phyloP scores from a whole-genome alignment of 192 early-diverging fungal genomes.

The Coemansia sp. region DNA sequence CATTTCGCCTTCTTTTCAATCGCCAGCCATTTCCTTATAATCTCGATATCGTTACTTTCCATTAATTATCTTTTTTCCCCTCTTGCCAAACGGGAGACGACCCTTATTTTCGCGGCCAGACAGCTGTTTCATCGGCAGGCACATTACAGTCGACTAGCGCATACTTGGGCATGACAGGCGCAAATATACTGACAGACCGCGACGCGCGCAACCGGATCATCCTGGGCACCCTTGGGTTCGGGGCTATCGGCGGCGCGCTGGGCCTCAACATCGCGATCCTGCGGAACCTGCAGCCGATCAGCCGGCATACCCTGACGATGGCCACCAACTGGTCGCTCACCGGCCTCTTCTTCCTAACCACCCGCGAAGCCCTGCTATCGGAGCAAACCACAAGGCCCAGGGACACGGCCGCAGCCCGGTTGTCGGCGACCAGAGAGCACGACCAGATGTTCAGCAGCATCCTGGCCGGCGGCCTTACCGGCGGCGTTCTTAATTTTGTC shows the following conservation, averaged over 20 bases:
- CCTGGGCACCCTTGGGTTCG: constrained; percentile 30
- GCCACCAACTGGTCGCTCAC: constrained; percentile 42
- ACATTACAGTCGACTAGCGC: not conserved
- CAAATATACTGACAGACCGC: constrained; percentile 5
- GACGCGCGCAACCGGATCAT: constrained; percentile 31
- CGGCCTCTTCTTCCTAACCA: constrained; percentile 39
- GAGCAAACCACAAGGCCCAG: constrained; percentile 55
- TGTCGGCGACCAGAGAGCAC: not conserved
- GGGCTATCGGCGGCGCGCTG: constrained; percentile 21
- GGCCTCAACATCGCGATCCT: constrained; percentile 47
- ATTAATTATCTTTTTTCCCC: too few species aligned
- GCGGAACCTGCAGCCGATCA: constrained; percentile 43
- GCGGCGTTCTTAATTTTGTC: constrained; percentile 56
- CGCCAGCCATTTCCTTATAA: too few species aligned
- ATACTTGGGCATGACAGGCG: not conserved
- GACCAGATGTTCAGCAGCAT: constrained; percentile 65
- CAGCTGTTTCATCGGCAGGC: not conserved
- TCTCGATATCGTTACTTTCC: too few species aligned
- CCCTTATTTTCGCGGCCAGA: too few species aligned
- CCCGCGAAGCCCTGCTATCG: constrained; percentile 60
- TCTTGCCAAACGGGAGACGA: too few species aligned
- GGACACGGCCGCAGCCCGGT: not conserved
- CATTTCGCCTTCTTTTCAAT: too few species aligned
- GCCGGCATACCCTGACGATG: constrained; percentile 35
- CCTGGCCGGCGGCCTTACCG: constrained; percentile 58